Percentiles rank a stretch among this genome's conserved stretches.
Conservation (phyloP, 2,329 filamentous ascomycete species). For the Aureobasidium melanogenum region DNA sequence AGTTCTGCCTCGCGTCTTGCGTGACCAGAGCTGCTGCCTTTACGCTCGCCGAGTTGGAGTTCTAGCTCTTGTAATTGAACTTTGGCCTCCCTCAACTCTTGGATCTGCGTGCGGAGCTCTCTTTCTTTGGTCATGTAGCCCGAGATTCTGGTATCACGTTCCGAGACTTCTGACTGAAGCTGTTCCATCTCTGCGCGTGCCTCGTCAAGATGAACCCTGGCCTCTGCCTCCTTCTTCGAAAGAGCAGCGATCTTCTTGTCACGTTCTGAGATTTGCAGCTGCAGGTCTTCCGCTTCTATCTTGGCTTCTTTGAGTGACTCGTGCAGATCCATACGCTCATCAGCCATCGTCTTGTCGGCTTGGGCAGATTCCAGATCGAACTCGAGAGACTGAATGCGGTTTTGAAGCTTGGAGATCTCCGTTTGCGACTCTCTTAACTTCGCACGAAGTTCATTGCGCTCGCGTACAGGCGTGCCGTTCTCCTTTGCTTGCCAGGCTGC, state of each 20-base stretch:
- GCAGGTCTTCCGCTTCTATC: constrained; percentile 45
- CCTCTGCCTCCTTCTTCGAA: constrained; percentile 47
- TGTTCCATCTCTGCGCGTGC: constrained; percentile 32
- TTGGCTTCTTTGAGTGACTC: constrained; percentile 54
- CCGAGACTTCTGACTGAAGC: constrained; percentile 49
- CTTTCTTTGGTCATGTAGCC: constrained; percentile 25
- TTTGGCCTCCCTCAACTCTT: constrained; percentile 24
- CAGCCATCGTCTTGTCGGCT: constrained; percentile 39
- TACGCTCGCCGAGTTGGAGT: constrained; percentile 39
- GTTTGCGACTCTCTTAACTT: constrained; percentile 28
- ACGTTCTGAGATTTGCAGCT: constrained; percentile 61
- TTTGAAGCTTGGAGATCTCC: constrained; percentile 36
- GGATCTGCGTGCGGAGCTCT: constrained; percentile 28
- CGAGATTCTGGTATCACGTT: constrained; percentile 22
- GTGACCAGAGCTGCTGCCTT: constrained; percentile 27
- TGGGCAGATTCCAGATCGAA: constrained; percentile 49
- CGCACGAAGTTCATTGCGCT: constrained; percentile 25
- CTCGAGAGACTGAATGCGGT: constrained; percentile 48
- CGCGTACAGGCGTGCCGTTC: constrained; percentile 23
- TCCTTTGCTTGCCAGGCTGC: constrained; percentile 20
- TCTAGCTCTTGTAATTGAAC: constrained; percentile 27
- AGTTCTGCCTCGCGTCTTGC: constrained; percentile 32
- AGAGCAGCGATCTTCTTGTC: constrained; percentile 55
- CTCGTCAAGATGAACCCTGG: constrained; percentile 60
- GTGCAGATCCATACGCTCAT: constrained; percentile 53